Evolutionary conservation across 129 eudicot genomes (phyloP).

Genomic region (carrot (Daucus carota)): DNA sequence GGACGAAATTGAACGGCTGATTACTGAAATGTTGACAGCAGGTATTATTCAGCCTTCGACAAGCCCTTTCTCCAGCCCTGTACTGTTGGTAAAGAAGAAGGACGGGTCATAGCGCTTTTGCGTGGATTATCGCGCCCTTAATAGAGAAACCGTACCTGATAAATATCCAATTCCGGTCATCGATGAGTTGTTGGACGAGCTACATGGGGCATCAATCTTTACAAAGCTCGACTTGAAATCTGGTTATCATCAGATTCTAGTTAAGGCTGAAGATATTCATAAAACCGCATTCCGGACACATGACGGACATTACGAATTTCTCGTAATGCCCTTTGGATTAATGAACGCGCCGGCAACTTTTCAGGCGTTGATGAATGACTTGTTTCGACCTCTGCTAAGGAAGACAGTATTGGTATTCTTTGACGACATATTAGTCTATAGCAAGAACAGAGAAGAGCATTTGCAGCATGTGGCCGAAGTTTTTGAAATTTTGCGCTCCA

Average conservation of each 20-base stretch:
- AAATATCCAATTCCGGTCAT: background rate
- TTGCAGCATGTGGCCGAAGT: too few relatives aligned
- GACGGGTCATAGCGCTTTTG: background rate
- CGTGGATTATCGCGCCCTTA: background rate
- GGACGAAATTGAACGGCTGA: background rate
- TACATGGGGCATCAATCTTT: background rate
- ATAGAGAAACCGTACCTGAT: background rate
- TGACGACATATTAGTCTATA: background rate
- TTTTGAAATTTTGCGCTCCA: too few relatives aligned
- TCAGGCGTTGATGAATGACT: too few relatives aligned
- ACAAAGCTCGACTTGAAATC: background rate
- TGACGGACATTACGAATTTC: background rate
- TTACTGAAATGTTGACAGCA: background rate
- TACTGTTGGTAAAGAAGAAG: background rate
- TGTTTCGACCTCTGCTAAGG: background rate
- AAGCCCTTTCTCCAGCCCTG: background rate
- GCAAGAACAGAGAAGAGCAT: background rate
- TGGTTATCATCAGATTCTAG: background rate
- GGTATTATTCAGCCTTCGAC: background rate
- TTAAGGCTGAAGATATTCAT: background rate
- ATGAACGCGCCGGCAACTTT: too few relatives aligned
- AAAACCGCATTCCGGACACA: background rate
- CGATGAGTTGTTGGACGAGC: background rate
- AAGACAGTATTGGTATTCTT: too few relatives aligned
- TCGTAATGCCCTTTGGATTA: background rate